Conservation (phyloP, 2,329 filamentous ascomycete species). For the Ophiocordyceps sinensis region DNA sequence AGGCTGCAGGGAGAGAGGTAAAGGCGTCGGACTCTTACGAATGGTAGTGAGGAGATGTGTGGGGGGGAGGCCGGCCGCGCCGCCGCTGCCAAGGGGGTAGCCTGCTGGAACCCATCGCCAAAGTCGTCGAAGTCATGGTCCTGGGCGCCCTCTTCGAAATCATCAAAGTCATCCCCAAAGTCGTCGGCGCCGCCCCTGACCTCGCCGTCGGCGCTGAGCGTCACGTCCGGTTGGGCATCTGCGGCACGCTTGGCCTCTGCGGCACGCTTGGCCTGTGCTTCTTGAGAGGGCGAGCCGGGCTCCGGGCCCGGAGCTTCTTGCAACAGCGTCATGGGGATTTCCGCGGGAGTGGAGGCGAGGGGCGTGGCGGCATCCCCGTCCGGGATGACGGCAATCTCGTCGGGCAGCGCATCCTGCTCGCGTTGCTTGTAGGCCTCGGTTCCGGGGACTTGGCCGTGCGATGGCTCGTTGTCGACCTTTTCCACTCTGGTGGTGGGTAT, state of each 20-base stretch:
- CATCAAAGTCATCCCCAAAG: slow-evolving; percentile 47
- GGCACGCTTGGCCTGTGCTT: slow-evolving; percentile 29
- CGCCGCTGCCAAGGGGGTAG: slow-evolving; percentile 15
- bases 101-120: slow-evolving; percentile 54
- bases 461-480: slow-evolving; percentile 34
- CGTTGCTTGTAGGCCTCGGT: slow-evolving; percentile 42
- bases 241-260: slow-evolving; percentile 30
- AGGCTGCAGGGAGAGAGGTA: background rate
- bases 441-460: slow-evolving; percentile 47
- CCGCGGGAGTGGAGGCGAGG: slow-evolving; percentile 9
- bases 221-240: slow-evolving; percentile 38
- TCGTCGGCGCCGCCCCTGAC: slow-evolving; percentile 24
- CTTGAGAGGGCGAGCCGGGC: slow-evolving; percentile 26
- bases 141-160: slow-evolving; percentile 44
- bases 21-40: slow-evolving; percentile 19
- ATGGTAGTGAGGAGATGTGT: slow-evolving; percentile 27
- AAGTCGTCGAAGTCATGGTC: slow-evolving; percentile 53
- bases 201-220: slow-evolving; percentile 30
- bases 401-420: slow-evolving; percentile 42
- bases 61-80: slow-evolving; percentile 17
- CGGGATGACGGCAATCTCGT: slow-evolving; percentile 39
- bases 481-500: slow-evolving; percentile 46
- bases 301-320: slow-evolving; percentile 33
- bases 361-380: slow-evolving; percentile 12
- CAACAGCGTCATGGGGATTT: slow-evolving; percentile 28